Conservation (phyloP, 1,284 basidiomycete genomes). For the Sporisorium iseilematis-ciliati region DNA sequence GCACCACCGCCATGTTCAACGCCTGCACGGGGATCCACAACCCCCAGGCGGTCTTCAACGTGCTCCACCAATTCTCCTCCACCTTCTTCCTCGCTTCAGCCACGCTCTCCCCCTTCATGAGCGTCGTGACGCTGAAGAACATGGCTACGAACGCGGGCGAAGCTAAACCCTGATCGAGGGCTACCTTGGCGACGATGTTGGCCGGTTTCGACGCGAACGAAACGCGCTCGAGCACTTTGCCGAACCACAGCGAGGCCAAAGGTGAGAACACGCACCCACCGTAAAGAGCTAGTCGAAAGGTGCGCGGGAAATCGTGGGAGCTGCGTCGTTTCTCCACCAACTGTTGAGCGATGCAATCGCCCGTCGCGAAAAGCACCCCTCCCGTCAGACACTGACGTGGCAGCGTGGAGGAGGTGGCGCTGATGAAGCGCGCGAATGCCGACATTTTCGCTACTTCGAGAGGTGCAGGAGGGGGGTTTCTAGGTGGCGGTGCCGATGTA, state of each 20-base stretch:
- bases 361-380: conserved; percentile 58
- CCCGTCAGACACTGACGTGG: conserved; percentile 60
- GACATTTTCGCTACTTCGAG: conserved; percentile 32
- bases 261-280: conserved; percentile 63
- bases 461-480: background rate
- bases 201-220: conserved; percentile 25
- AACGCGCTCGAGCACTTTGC: conserved; percentile 53
- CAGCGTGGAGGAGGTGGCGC: conserved; percentile 56
- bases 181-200: conserved; percentile 58
- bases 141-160: conserved; percentile 45
- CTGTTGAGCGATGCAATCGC: conserved; percentile 61
- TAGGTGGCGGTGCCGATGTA: background rate
- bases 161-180: conserved; percentile 56
- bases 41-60: conserved; percentile 56
- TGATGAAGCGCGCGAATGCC: conserved; percentile 47
- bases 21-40: conserved; percentile 63
- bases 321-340: conserved; percentile 51
- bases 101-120: conserved; percentile 42
- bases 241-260: conserved; percentile 57
- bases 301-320: conserved; percentile 50
- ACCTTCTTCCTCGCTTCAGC: conserved; percentile 52
- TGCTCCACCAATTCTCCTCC: conserved; percentile 53
- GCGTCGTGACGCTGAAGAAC: conserved; percentile 55
- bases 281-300: conserved; percentile 48
- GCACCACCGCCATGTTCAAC: conserved; percentile 62